A percentile compares a stretch with the other conserved stretches of the same genome.
phyloP scores from a whole-genome alignment of 768 basidiomycete genomes.

The Pulveroboletus frians region DNA sequence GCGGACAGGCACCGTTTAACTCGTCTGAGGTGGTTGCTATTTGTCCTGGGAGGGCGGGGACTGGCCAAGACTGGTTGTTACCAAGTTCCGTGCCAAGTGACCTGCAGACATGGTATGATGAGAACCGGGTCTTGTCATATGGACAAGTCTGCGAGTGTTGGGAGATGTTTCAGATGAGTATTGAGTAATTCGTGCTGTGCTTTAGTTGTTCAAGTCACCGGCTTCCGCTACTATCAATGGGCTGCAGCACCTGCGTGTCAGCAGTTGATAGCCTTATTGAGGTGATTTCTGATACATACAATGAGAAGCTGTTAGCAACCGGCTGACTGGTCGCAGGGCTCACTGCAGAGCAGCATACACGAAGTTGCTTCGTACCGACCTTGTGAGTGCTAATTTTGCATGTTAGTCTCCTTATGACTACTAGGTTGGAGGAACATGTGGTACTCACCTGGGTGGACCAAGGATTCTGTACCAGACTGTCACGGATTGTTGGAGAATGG shows the following conservation, averaged over 20 bases:
- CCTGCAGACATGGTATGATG: no score
- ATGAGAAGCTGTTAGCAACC: background rate
- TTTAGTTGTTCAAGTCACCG: background rate
- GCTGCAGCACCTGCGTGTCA: background rate
- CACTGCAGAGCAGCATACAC: background rate
- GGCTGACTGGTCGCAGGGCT: background rate
- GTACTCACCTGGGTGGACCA: no score
- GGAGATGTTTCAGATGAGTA: background rate
- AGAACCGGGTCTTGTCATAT: background rate
- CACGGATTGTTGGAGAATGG: background rate
- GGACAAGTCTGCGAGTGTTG: background rate
- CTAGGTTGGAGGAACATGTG: no score
- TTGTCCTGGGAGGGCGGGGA: background rate
- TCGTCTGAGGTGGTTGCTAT: background rate
- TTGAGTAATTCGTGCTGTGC: no score
- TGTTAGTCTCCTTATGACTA: no score
- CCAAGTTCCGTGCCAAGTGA: background rate
- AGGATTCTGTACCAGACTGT: no score
- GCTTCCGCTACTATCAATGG: background rate
- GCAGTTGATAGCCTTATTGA: background rate
- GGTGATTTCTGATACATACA: background rate
- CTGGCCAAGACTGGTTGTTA: background rate
- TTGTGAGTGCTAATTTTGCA: no score
- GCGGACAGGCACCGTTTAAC: background rate
- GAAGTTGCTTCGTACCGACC: background rate